Evolutionary conservation across 1,284 basidiomycete genomes (phyloP), one percentile per base, ranked within the genome.

Genomic region (Neonothopanus nambi): DNA sequence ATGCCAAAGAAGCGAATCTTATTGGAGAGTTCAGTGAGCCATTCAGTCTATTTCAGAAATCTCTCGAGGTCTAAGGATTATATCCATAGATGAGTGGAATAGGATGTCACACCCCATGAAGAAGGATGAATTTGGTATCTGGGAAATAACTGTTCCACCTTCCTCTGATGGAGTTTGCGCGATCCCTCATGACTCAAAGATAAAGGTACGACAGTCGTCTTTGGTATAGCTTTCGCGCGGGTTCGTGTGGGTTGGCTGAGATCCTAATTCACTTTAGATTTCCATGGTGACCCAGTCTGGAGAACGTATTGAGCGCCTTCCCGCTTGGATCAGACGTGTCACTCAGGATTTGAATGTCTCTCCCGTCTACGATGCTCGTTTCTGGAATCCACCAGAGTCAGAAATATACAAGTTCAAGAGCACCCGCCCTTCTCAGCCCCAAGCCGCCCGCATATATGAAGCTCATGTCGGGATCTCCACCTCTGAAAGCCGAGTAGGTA

Each of bases 401-500:
- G 70, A 92, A 59, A 77, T 68, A 44, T 97, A 98, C 75, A 74
- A 76, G 26, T 95, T 97, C 77, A 97, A 94, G 71, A 79, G 97
- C 66, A 60, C 80, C 38, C 78, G 81, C 8, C 92, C 91, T 7
- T 76, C 82, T 1, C 81, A 84, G 59, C 87, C 91, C 3, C 76
- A 77, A 24, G 84, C 87, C 30, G 71, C 91, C 51, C 89, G 90
- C 64, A 95, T 99, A 55, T 99, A 99, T 67, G 96, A 99, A 68
- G 96, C 96, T 0, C 96, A 99, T 66, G 94, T 98, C 59, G 97
- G 97, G 15, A 99, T 99, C 58, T 97, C 96, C 8, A 93, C 93
- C 11, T 72, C 89, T 3, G 94, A 98, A 65, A 75, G 79, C 48
- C 79, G 92, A 54, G 92, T 98, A 21, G 96, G 93, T 3, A 93